These are phyloP conservation scores for Antitrichia curtipendula DNA, from an alignment of 225 moss, liverwort and hornwort genomes.

Conservation along the genomic window DNA sequence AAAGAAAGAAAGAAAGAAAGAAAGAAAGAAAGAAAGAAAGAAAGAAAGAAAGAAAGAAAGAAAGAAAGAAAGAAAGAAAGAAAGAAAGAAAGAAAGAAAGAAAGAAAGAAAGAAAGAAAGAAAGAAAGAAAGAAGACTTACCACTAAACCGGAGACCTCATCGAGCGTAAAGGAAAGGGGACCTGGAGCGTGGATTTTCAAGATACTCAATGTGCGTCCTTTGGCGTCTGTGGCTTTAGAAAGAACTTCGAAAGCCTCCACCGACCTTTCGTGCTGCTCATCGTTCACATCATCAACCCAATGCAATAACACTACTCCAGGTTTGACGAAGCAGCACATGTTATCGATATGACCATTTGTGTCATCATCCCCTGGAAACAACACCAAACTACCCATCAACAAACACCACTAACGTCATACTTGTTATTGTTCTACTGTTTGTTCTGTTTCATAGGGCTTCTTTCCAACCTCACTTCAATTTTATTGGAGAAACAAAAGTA, in stretches of 20 bases:
- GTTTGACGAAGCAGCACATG: slow-evolving; percentile 72
- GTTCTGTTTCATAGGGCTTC: background rate
- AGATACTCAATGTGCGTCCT: slow-evolving; percentile 49
- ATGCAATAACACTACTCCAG: slow-evolving; percentile 65
- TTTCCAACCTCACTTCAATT: background rate
- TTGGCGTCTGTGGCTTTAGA: slow-evolving; percentile 59
- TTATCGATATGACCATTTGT: slow-evolving; percentile 95
- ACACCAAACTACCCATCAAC: background rate
- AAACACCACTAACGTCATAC: background rate
- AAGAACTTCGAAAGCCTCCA: slow-evolving; percentile 55
- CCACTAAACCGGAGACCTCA: slow-evolving; percentile 58
- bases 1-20: background rate
- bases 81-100: background rate
- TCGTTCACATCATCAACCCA: slow-evolving; percentile 84
- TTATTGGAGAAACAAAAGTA: background rate
- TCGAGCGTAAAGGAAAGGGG: slow-evolving; percentile 44
- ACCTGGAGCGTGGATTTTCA: slow-evolving; percentile 60
- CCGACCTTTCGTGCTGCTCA: slow-evolving; percentile 67
- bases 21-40: background rate
- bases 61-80: background rate
- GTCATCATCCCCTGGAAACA: slow-evolving; percentile 59
- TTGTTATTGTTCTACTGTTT: background rate
- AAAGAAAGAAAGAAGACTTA: slow-evolving; percentile 5
- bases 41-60: background rate
- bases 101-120: background rate